phyloP scores from a whole-genome alignment of 139 green algal genomes.

The Chlorella sp. region DNA sequence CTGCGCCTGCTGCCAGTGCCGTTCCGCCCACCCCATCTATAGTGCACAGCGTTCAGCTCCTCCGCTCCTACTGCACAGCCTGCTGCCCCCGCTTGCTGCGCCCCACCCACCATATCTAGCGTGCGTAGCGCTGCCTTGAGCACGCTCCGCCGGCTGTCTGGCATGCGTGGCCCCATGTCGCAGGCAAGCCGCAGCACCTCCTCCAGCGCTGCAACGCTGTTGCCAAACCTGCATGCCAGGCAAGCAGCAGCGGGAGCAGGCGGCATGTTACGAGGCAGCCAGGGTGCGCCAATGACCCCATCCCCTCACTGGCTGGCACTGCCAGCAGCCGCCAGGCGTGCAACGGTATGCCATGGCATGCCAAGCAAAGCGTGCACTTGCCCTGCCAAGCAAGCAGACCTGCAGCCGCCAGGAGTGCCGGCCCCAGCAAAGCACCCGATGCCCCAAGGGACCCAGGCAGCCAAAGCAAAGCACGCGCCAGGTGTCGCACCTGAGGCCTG shows the following conservation, averaged over 20 bases:
- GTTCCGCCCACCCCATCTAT: not conserved
- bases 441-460: too few species aligned
- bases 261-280: not conserved
- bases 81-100: not conserved
- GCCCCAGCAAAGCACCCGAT: too few species aligned
- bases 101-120: constrained; percentile 19
- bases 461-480: not conserved
- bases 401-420: not conserved
- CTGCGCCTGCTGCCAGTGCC: too few species aligned
- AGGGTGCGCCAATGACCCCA: not conserved
- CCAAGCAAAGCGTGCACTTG: too few species aligned
- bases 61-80: not conserved
- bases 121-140: not conserved
- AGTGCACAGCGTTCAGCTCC: not conserved
- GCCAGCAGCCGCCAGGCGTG: not conserved
- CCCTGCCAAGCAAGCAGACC: not conserved
- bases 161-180: constrained; percentile 18
- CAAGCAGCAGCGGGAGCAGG: not conserved
- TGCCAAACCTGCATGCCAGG: constrained; percentile 56
- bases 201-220: constrained; percentile 35
- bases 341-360: too few species aligned
- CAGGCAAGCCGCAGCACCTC: constrained; percentile 55
- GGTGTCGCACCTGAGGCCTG: not conserved
- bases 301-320: not conserved
- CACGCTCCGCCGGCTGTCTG: not conserved